Evolutionary conservation across 2,329 filamentous ascomycete genomes (phyloP).

Genomic region (Drechmeria coniospora): DNA sequence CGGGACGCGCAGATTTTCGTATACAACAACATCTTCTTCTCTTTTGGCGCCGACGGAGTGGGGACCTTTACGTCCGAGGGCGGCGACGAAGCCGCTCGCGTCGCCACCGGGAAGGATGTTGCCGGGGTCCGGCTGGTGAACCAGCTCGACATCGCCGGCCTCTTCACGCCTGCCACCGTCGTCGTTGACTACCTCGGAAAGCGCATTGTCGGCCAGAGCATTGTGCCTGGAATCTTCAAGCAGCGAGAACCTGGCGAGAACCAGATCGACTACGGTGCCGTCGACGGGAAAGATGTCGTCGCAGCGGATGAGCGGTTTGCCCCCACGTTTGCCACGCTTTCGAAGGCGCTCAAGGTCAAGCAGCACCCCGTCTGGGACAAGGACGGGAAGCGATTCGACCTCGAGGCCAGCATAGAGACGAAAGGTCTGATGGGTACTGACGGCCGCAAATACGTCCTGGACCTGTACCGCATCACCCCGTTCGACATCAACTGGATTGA

Average conservation of each 20-base stretch:
- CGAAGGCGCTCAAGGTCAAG: constrained; percentile 81
- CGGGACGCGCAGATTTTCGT: constrained; percentile 95
- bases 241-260: constrained; percentile 94
- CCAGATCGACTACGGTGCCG: constrained; percentile 96
- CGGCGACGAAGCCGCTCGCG: constrained; percentile 86
- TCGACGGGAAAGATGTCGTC: constrained; percentile 91
- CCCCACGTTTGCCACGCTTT: constrained; percentile 74
- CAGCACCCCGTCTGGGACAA: constrained; percentile 97
- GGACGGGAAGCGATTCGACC: constrained; percentile 73
- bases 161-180: constrained; percentile 91
- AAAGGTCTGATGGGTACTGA: constrained; percentile 96
- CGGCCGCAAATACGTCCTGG: constrained; percentile 91
- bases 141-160: constrained; percentile 84
- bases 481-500: constrained; percentile 86
- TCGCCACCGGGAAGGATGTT: constrained; percentile 94
- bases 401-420: constrained; percentile 93
- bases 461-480: constrained; percentile 87
- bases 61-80: constrained; percentile 94
- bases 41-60: constrained; percentile 91
- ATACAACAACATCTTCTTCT: constrained; percentile 99
- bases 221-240: constrained; percentile 98
- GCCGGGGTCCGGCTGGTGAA: constrained; percentile 89
- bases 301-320: constrained; percentile 80
- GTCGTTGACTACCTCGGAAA: constrained; percentile 96
- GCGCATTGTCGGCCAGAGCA: constrained; percentile 92